Conservation (phyloP, 148 eudicot species). For the Linanthus parryae region DNA sequence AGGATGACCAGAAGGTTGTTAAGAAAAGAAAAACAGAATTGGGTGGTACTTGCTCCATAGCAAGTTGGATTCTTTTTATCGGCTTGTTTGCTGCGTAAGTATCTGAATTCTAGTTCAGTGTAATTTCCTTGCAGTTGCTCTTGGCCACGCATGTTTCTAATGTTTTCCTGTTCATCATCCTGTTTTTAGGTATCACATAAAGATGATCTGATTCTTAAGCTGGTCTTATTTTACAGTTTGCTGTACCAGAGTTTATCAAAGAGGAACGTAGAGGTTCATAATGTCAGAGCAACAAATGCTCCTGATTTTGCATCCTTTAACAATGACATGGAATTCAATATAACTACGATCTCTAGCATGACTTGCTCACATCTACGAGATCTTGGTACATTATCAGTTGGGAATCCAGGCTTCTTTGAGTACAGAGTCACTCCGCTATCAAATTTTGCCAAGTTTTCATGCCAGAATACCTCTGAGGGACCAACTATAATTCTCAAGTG, state of each 20-base stretch:
- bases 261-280: conserved; percentile 83
- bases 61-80: conserved; percentile 90
- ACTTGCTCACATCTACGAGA: conserved; percentile 70
- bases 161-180: not conserved
- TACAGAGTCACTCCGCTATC: conserved; percentile 45
- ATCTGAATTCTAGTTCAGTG: conserved; percentile 4
- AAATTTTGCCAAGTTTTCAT: conserved; percentile 65
- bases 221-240: conserved; percentile 44
- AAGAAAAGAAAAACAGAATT: conserved; percentile 91
- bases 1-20: conserved; percentile 88
- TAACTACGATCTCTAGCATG: conserved; percentile 80
- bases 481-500: conserved; percentile 62
- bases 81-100: conserved; percentile 93
- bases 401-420: conserved; percentile 70
- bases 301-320: conserved; percentile 68
- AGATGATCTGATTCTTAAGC: not conserved
- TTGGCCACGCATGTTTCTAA: not conserved
- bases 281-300: conserved; percentile 71
- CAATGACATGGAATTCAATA: conserved; percentile 84
- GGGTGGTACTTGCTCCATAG: conserved; percentile 89
- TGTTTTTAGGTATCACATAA: not conserved
- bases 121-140: not conserved
- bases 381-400: conserved; percentile 51
- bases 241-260: conserved; percentile 70
- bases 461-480: conserved; percentile 72